Evolutionary conservation across 2,329 filamentous ascomycete genomes (phyloP).

Genomic region (Xylaria sp.): DNA sequence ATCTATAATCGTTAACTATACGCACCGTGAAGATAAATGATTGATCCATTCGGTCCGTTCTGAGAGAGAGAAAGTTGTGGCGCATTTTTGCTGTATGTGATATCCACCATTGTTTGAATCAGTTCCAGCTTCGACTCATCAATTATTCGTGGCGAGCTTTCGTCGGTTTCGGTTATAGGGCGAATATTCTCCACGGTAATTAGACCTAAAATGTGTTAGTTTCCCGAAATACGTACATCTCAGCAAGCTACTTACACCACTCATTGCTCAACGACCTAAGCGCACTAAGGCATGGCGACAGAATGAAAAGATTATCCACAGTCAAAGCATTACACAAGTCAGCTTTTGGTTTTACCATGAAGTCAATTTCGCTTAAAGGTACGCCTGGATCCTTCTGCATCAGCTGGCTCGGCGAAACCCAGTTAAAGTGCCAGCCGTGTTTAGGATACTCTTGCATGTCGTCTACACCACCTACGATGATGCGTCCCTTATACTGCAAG

Average conservation of each 20-base stretch:
- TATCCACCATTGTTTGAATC: neutral
- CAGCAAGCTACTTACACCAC: neutral
- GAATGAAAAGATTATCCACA: conserved; percentile 9
- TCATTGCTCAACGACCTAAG: neutral
- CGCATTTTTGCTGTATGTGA: neutral
- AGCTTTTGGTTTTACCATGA: conserved; percentile 6
- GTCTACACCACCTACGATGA: conserved; percentile 8
- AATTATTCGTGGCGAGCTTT: neutral
- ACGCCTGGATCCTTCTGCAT: conserved; percentile 1
- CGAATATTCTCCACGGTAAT: conserved; percentile 16
- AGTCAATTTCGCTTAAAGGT: conserved; percentile 2
- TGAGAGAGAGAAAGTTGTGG: neutral
- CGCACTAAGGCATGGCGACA: conserved; percentile 19
- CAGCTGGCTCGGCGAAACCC: conserved; percentile 5
- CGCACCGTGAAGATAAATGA: conserved; percentile 17
- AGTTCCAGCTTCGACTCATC: neutral
- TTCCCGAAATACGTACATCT: neutral
- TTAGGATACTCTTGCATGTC: neutral
- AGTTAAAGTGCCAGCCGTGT: conserved; percentile 11
- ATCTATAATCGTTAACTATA: too few relatives aligned
- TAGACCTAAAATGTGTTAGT: conserved; percentile 4
- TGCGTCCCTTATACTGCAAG: conserved; percentile 6
- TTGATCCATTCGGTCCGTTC: neutral
- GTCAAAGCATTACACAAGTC: neutral
- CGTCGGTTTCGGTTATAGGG: neutral